Percentiles rank a stretch among this genome's conserved stretches.
These are phyloP conservation scores for Fraxinus platypoda DNA, from an alignment of 305 asterid species.

Conservation along the genomic window DNA sequence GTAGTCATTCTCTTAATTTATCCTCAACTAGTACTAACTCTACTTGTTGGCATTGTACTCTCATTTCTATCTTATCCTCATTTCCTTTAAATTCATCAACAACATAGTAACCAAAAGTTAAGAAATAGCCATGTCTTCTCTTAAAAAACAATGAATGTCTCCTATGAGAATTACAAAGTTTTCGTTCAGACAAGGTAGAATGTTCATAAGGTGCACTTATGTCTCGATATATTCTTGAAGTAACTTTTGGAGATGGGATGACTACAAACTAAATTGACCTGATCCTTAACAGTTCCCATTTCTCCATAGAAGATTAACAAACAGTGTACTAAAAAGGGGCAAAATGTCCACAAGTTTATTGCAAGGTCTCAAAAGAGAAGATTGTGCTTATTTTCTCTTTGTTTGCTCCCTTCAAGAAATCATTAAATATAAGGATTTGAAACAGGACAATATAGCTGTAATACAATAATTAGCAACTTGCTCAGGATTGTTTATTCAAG, in stretches of 20 bases:
- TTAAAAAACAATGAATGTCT: background rate
- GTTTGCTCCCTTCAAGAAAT: background rate
- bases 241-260: background rate
- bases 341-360: background rate
- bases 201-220: background rate
- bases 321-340: background rate
- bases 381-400: background rate
- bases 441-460: background rate
- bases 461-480: background rate
- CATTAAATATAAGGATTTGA: background rate
- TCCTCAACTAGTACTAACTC: background rate
- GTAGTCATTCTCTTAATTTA: background rate
- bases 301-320: background rate
- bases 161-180: background rate
- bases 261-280: background rate
- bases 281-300: background rate
- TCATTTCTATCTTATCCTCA: background rate
- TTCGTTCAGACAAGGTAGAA: background rate
- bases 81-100: background rate
- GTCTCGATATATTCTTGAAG: background rate
- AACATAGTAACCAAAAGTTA: background rate
- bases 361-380: background rate
- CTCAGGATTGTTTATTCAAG: background rate
- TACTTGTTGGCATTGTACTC: background rate
- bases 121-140: background rate